Evolutionary conservation across 805 yeast genomes (phyloP).

Genomic region (Gaillardinia entomophila): DNA sequence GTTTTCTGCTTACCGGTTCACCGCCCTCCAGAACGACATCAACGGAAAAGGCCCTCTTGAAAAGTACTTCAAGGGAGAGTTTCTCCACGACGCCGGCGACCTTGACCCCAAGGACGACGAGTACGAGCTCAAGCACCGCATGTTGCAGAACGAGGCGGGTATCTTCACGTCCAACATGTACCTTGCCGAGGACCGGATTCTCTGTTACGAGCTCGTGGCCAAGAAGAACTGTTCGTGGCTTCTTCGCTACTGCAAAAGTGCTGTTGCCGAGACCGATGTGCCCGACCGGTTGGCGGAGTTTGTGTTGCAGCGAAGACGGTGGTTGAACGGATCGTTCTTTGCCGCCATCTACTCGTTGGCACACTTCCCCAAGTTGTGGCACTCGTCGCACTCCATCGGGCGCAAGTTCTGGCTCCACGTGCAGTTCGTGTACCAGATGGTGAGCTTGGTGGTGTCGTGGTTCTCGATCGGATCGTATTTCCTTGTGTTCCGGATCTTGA

Average conservation of each 20-base stretch:
- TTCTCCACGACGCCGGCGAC: constrained; percentile 50
- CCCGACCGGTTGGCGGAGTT: constrained; percentile 60
- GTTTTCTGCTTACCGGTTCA: constrained; percentile 57
- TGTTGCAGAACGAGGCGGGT: constrained; percentile 39
- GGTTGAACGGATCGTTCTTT: constrained; percentile 68
- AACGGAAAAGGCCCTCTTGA: constrained; percentile 55
- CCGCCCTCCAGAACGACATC: constrained; percentile 51
- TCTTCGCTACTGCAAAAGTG: constrained; percentile 55
- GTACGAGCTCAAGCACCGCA: constrained; percentile 28
- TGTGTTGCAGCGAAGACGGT: constrained; percentile 58
- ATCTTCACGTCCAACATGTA: constrained; percentile 67
- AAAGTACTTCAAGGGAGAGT: constrained; percentile 64
- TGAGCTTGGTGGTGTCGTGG: constrained; percentile 55
- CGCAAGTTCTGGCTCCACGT: constrained; percentile 48
- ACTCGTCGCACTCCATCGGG: constrained; percentile 46
- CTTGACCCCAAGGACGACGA: constrained; percentile 54
- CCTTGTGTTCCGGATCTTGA: constrained; percentile 56
- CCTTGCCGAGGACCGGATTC: constrained; percentile 63
- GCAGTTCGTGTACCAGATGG: constrained; percentile 50
- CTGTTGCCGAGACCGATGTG: constrained; percentile 65
- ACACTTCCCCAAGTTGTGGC: constrained; percentile 52
- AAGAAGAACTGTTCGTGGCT: constrained; percentile 55
- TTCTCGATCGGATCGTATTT: constrained; percentile 59
- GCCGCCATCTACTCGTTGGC: constrained; percentile 54
- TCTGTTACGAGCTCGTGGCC: constrained; percentile 60